Percentiles rank a stretch among this genome's conserved stretches.
Evolutionary conservation across 1,284 basidiomycete genomes (phyloP).

Genomic region (Trichosporon sp.): DNA sequence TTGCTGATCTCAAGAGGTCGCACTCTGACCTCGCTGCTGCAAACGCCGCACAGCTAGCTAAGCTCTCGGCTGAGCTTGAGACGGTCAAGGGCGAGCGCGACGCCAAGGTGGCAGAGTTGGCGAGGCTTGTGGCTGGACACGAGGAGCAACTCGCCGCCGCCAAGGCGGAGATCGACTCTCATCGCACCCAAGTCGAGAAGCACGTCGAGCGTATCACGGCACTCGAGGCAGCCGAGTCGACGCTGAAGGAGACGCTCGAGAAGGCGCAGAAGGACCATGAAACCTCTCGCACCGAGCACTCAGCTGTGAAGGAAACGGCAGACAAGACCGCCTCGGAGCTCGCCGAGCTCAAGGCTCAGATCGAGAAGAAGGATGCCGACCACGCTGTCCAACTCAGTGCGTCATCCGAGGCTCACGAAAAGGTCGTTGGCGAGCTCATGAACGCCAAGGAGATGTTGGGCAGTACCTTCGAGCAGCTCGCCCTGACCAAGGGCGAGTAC

Average conservation of each 20-base stretch:
- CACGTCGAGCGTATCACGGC: constrained; percentile 3
- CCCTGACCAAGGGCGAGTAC: background rate
- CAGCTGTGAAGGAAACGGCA: background rate
- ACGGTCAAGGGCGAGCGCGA: constrained; percentile 7
- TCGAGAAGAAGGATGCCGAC: background rate
- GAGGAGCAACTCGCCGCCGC: constrained; percentile 6
- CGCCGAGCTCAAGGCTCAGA: background rate
- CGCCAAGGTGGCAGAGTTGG: background rate
- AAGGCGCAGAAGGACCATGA: constrained; percentile 9
- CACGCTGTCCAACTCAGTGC: background rate
- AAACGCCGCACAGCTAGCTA: constrained; percentile 25
- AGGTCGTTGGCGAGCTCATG: background rate
- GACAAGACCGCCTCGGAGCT: constrained; percentile 6
- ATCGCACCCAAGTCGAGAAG: background rate
- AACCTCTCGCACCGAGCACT: background rate
- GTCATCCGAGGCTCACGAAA: background rate
- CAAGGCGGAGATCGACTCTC: background rate
- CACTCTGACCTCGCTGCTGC: constrained; percentile 35
- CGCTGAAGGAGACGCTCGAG: constrained; percentile 10
- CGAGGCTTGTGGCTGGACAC: constrained; percentile 1
- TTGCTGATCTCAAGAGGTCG: constrained; percentile 36
- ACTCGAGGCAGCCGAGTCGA: constrained; percentile 9
- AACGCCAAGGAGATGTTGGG: background rate
- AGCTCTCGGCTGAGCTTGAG: constrained; percentile 14
- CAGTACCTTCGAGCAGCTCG: background rate